Percentiles rank a stretch among this genome's conserved stretches.
Conservation (phyloP, 1,284 basidiomycete genomes). For the Sporisorium exsertum region DNA sequence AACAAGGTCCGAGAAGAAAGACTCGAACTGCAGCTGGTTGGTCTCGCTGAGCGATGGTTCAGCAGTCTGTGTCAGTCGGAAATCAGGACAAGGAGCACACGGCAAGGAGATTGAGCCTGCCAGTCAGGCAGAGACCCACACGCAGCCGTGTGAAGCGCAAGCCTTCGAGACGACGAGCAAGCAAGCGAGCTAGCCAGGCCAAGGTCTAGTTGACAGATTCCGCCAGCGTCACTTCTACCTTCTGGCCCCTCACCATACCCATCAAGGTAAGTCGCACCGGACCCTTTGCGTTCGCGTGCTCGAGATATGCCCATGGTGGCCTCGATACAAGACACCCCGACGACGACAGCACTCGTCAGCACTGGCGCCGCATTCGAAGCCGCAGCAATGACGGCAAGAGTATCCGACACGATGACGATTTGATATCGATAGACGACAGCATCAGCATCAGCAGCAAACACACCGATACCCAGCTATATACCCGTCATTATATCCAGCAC, state of each 20-base stretch:
- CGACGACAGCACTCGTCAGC: slow-evolving; percentile 16
- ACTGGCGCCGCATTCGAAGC: slow-evolving; percentile 14
- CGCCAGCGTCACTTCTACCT: slow-evolving; percentile 18
- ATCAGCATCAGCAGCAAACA: background rate
- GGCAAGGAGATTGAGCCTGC: background rate
- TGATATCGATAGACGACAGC: background rate
- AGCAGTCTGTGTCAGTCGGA: background rate
- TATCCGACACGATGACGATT: slow-evolving; percentile 40
- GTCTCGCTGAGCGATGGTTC: background rate
- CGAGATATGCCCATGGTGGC: slow-evolving; percentile 44
- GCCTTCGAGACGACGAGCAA: slow-evolving; percentile 1
- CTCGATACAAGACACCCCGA: slow-evolving; percentile 41
- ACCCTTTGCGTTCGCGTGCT: slow-evolving; percentile 43
- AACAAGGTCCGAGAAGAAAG: background rate
- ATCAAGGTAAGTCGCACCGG: slow-evolving; percentile 56
- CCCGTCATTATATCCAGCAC: background rate
- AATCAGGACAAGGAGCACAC: background rate
- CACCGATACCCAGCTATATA: background rate
- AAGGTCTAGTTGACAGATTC: slow-evolving; percentile 19
- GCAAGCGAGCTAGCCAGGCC: slow-evolving; percentile 5
- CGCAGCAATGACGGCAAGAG: slow-evolving; percentile 16
- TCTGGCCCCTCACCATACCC: slow-evolving; percentile 37
- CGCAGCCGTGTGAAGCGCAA: background rate
- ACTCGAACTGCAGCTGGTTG: background rate
- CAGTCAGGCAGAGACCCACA: background rate